Percentiles rank a stretch among this genome's conserved stretches.
Evolutionary conservation across 2,329 filamentous ascomycete genomes (phyloP).

Genomic region (Elsinoe fawcettii): DNA sequence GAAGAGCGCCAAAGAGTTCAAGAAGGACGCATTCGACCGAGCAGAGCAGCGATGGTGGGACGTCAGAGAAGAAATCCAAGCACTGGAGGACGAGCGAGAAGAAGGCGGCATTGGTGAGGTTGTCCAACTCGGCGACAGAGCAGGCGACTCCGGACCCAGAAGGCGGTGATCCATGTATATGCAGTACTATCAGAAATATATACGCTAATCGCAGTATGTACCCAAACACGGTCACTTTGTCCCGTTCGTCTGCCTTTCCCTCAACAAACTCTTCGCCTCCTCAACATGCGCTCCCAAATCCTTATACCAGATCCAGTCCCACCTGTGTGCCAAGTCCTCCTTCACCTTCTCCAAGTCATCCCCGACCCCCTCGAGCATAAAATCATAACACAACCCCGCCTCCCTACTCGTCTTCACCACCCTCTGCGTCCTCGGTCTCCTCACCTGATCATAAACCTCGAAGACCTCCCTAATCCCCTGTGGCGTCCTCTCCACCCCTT

Average conservation of each 20-base stretch:
- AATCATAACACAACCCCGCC: constrained; percentile 35
- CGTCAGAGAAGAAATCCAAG: constrained; percentile 84
- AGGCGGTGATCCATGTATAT: neutral
- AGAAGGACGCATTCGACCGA: constrained; percentile 79
- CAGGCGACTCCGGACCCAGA: neutral
- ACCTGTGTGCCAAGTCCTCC: constrained; percentile 26
- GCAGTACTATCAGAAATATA: neutral
- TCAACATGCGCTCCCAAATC: constrained; percentile 30
- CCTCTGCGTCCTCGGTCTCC: constrained; percentile 34
- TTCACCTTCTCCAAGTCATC: constrained; percentile 32
- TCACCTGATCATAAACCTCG: constrained; percentile 31
- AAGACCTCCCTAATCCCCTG: constrained; percentile 30
- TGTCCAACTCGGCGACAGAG: constrained; percentile 39
- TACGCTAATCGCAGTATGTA: neutral
- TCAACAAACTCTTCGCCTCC: constrained; percentile 22
- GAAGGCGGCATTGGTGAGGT: constrained; percentile 92
- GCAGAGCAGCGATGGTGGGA: constrained; percentile 99
- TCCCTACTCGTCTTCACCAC: constrained; percentile 35
- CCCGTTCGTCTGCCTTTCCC: constrained; percentile 1
- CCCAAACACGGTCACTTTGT: neutral
- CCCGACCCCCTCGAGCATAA: constrained; percentile 27
- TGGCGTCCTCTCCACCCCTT: constrained; percentile 18
- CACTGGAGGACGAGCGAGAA: constrained; percentile 91
- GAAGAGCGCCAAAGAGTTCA: constrained; percentile 78
- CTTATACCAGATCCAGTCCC: constrained; percentile 36